phyloP scores from a whole-genome alignment of 768 basidiomycete species.

The Gautieria morchelliformis region DNA sequence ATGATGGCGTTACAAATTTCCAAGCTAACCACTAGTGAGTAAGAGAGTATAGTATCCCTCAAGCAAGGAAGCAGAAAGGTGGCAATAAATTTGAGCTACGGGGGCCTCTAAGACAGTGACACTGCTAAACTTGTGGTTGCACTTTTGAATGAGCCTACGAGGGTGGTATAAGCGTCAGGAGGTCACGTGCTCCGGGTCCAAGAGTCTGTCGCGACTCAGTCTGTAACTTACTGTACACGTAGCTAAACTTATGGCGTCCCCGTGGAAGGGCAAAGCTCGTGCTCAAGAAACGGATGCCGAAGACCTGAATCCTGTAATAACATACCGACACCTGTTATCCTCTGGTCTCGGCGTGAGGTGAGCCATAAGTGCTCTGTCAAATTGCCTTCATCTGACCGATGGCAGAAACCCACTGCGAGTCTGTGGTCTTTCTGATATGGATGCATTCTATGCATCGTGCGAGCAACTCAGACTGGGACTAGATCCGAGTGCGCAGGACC shows the following conservation, averaged over 20 bases:
- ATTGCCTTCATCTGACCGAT: neutral
- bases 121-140: too few relatives aligned
- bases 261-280: conserved; percentile 10
- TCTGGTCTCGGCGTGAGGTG: conserved; percentile 55
- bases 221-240: too few relatives aligned
- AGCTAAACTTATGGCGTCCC: neutral
- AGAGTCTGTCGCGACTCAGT: too few relatives aligned
- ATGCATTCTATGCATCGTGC: conserved; percentile 77
- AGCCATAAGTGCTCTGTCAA: neutral
- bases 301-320: conserved; percentile 59
- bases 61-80: too few relatives aligned
- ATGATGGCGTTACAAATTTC: too few relatives aligned
- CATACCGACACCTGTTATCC: conserved; percentile 69
- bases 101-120: too few relatives aligned
- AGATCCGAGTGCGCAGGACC: conserved; percentile 27
- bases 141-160: too few relatives aligned
- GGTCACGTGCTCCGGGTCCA: neutral
- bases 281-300: neutral
- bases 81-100: too few relatives aligned
- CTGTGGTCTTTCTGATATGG: conserved; percentile 86
- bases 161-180: too few relatives aligned
- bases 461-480: conserved; percentile 75
- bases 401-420: conserved; percentile 61
- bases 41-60: too few relatives aligned
- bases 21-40: too few relatives aligned